Base-by-base conservation (phyloP, 1,284 basidiomycete genomes). In the Acaromyces ingoldii region DNA sequence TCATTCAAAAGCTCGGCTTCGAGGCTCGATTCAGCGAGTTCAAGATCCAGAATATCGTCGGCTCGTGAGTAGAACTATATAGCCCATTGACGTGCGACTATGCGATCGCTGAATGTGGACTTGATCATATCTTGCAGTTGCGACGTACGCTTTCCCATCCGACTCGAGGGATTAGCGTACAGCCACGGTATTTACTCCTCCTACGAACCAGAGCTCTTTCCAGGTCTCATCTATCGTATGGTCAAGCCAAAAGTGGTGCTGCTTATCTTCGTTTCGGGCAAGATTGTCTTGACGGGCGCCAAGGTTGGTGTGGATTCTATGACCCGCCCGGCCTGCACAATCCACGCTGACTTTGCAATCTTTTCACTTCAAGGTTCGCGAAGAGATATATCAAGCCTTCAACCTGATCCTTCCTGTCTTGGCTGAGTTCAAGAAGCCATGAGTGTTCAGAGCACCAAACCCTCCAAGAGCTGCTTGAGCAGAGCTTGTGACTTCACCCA, bases 11-110 rank as follows among this genome's bases (percentile, higher is more conserved):
- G 79, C 86, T 98, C 39, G 95, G 95, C 31, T 98, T 99, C 77
- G 93, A 98, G 65, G 92, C 95, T 72, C 96, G 97, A 80, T 98
- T 98, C 33, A 91, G 89, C 51, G 93, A 99, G 79, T 98, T 98
- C 82, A 99, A 98, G 81, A 98, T 98, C 52, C 93, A 98, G 81
- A 99, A 98, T 77, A 98, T 98, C 51, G 95, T 98, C 46, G 95
- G 95, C 30, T 73, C 69, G 46, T 58, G 44, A 45, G 51, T 50
- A 22, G 5, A 25, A 19, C n/a, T 21, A 26, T 28, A 10, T 42
- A 10, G 25, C 24, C 15, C 41, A 7, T 33, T 33, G 19, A 34
- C 13, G 13, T 13, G 13, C 13, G 33, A 34, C 13, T 13, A 19
- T 15, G 13, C 42, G 17, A 49, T 48, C 28, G 25, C 44, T 21